Percentiles rank a stretch among this genome's conserved stretches.
Evolutionary conservation across 2,329 filamentous ascomycete species (phyloP).

Genomic region (Ascochyta lentis): DNA sequence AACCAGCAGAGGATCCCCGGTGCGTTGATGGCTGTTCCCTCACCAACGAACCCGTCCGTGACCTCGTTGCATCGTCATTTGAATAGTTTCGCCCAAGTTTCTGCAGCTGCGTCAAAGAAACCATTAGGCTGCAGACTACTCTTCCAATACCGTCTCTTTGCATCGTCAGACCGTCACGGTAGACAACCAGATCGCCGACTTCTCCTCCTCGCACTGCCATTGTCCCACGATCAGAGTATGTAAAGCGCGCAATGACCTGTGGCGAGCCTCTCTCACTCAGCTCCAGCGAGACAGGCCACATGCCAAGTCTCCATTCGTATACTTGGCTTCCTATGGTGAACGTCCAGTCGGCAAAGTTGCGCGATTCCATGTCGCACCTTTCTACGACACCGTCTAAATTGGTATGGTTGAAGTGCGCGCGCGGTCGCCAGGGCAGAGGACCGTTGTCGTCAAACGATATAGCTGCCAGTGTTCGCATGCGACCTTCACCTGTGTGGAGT

Average conservation of each 20-base stretch:
- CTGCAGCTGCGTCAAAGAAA: constrained; percentile 36
- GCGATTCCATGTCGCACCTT: constrained; percentile 36
- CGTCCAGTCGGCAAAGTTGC: constrained; percentile 41
- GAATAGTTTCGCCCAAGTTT: constrained; percentile 37
- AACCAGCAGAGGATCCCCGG: constrained; percentile 21
- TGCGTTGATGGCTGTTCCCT: constrained; percentile 17
- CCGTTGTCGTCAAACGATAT: constrained; percentile 40
- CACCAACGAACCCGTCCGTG: constrained; percentile 18
- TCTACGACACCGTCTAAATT: constrained; percentile 11
- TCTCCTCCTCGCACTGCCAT: constrained; percentile 36
- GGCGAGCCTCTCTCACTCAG: constrained; percentile 25
- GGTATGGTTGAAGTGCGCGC: constrained; percentile 34
- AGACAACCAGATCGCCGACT: constrained; percentile 37
- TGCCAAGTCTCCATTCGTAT: constrained; percentile 37
- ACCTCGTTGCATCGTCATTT: constrained; percentile 19
- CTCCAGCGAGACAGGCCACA: constrained; percentile 31
- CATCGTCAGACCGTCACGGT: constrained; percentile 31
- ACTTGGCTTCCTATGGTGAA: constrained; percentile 20
- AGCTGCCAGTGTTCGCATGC: constrained; percentile 31
- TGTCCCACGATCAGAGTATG: constrained; percentile 36
- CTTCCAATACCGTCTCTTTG: constrained; percentile 34
- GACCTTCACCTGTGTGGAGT: constrained; percentile 27
- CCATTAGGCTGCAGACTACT: constrained; percentile 36
- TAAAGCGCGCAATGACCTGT: constrained; percentile 41
- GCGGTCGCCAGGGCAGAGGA: constrained; percentile 43